A percentile compares a stretch with the other conserved stretches of the same genome.
phyloP scores from a whole-genome alignment of 345 rosid genomes.

The Boechera retrofracta region DNA sequence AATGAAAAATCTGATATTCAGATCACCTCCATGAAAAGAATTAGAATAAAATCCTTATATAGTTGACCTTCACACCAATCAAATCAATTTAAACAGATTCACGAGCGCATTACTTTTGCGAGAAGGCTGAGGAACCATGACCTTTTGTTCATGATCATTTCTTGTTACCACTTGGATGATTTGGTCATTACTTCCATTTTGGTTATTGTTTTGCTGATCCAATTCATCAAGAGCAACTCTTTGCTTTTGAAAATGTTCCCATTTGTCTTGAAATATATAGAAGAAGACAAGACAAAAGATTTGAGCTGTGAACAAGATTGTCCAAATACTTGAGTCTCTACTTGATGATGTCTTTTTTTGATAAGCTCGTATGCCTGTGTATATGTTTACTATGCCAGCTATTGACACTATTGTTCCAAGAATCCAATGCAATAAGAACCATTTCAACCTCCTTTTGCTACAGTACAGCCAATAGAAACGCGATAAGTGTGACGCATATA shows the following conservation, averaged over 20 bases:
- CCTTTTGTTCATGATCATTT: constrained; percentile 46
- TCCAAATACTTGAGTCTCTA: constrained; percentile 58
- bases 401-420: constrained; percentile 68
- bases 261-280: constrained; percentile 86
- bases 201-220: constrained; percentile 32
- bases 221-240: constrained; percentile 43
- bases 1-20: background rate
- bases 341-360: constrained; percentile 58
- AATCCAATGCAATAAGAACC: constrained; percentile 86
- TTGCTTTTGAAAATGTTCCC: constrained; percentile 72
- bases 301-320: constrained; percentile 73
- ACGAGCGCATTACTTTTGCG: constrained; percentile 73
- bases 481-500: constrained; percentile 12
- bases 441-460: constrained; percentile 65
- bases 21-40: background rate
- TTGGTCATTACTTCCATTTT: constrained; percentile 36
- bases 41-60: background rate
- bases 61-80: constrained; percentile 29
- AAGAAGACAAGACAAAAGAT: constrained; percentile 64
- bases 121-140: constrained; percentile 57
- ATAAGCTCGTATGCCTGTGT: constrained; percentile 79
- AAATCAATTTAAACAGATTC: constrained; percentile 54
- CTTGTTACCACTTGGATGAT: constrained; percentile 35
- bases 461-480: background rate
- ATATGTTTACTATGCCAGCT: constrained; percentile 74